These are phyloP conservation scores for Phalaenopsis aphrodite DNA, from an alignment of 106 monocot genomes.

Conservation along the genomic window DNA sequence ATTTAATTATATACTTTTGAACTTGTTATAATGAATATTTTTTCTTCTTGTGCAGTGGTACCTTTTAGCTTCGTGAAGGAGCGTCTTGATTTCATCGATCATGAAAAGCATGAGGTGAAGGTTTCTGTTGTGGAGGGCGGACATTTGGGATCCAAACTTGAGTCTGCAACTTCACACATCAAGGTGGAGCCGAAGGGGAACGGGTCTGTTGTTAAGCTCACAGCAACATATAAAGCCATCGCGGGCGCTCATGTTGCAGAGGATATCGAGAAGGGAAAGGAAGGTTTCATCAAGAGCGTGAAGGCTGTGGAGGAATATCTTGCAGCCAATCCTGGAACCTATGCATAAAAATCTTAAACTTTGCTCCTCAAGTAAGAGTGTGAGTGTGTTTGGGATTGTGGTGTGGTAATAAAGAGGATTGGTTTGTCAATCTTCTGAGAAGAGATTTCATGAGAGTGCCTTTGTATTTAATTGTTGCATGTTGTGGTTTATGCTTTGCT, in stretches of 20 bases:
- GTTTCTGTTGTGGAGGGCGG: slow-evolving; percentile 11
- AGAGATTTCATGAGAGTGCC: too few species aligned
- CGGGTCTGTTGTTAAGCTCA: slow-evolving; percentile 2
- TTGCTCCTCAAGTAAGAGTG: too few species aligned
- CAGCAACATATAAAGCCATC: slow-evolving; percentile 1
- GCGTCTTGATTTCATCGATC: slow-evolving; percentile 13
- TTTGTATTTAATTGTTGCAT: not conserved
- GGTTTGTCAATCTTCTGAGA: not conserved
- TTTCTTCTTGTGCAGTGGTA: not conserved
- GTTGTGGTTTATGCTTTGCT: too few species aligned
- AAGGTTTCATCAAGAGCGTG: slow-evolving; percentile 8
- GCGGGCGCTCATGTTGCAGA: slow-evolving; percentile 2
- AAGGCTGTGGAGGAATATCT: slow-evolving; percentile 32
- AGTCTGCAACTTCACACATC: slow-evolving; percentile 10
- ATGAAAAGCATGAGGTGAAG: slow-evolving; percentile 10
- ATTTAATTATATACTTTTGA: too few species aligned
- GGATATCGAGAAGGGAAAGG: slow-evolving; percentile 12
- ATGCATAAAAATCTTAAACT: slow-evolving; percentile 1
- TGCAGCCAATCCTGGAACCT: slow-evolving; percentile 31
- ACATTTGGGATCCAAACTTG: slow-evolving; percentile 8
- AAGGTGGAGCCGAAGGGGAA: slow-evolving; percentile 7
- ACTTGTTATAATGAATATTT: too few species aligned
- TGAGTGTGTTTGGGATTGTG: not conserved
- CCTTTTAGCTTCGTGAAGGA: slow-evolving; percentile 11
- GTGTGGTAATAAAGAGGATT: not conserved